Evolutionary conservation across 345 rosid species (phyloP).

Genomic region (Populus davidiana): DNA sequence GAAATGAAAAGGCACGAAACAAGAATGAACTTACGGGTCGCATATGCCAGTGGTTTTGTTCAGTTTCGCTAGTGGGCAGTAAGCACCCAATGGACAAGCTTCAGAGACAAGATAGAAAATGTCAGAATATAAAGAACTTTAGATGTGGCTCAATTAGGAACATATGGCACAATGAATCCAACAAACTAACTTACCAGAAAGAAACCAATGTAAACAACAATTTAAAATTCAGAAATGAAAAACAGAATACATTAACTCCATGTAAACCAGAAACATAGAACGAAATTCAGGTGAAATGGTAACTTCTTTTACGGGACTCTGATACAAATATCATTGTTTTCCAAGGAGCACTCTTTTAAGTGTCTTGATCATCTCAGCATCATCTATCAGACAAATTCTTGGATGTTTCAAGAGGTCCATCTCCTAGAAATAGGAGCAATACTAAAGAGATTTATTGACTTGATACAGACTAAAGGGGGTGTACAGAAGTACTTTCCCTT

Average conservation of each 20-base stretch:
- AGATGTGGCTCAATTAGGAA: not conserved
- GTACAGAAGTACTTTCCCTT: not conserved
- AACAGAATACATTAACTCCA: not conserved
- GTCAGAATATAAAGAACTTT: not conserved
- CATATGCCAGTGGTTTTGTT: slow-evolving; percentile 78
- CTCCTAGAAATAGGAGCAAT: not conserved
- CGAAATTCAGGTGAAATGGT: not conserved
- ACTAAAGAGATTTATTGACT: not conserved
- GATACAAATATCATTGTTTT: not conserved
- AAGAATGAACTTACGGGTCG: slow-evolving; percentile 78
- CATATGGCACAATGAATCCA: not conserved
- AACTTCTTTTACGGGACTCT: not conserved
- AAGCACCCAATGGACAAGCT: slow-evolving; percentile 97
- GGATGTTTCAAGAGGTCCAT: not conserved
- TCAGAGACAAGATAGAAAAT: slow-evolving; percentile 25
- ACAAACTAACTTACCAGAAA: not conserved
- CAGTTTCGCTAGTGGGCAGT: slow-evolving; percentile 71
- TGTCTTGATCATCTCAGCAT: not conserved
- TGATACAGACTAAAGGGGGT: not conserved
- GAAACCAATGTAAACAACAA: not conserved
- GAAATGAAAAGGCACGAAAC: slow-evolving; percentile 4
- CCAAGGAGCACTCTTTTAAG: not conserved
- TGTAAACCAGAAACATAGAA: not conserved
- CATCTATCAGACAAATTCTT: not conserved
- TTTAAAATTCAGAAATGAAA: not conserved